Percentiles rank a stretch among this genome's conserved stretches.
phyloP scores from a whole-genome alignment of 1,139 yeast genomes.

The Candida smagusa region DNA sequence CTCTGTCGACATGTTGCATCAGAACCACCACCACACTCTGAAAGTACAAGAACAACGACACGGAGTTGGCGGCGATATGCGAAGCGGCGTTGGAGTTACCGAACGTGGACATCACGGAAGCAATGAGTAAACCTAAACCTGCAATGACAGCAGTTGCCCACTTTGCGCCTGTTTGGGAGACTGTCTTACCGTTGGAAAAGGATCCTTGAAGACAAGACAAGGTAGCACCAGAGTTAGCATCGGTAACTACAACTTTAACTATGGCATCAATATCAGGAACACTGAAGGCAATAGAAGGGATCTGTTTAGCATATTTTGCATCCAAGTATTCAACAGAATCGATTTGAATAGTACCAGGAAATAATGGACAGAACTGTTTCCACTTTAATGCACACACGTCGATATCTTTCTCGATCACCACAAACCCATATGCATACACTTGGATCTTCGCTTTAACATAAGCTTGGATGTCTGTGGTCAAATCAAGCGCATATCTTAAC shows the following conservation, averaged over 20 bases:
- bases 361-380: conserved; percentile 79
- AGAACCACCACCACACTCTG: conserved; percentile 72
- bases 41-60: conserved; percentile 70
- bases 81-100: conserved; percentile 81
- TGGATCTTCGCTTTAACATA: conserved; percentile 57
- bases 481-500: conserved; percentile 56
- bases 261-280: conserved; percentile 82
- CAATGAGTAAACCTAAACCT: conserved; percentile 68
- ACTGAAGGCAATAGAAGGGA: conserved; percentile 69
- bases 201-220: conserved; percentile 69
- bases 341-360: conserved; percentile 66
- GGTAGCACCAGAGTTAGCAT: conserved; percentile 33
- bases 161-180: conserved; percentile 70
- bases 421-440: conserved; percentile 75
- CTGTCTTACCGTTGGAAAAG: conserved; percentile 72
- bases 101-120: conserved; percentile 66
- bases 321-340: conserved; percentile 62
- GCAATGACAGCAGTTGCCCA: conserved; percentile 85
- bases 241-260: conserved; percentile 49
- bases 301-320: conserved; percentile 38
- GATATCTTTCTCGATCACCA: conserved; percentile 49
- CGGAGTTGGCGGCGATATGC: conserved; percentile 71
- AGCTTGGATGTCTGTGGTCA: conserved; percentile 58
- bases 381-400: conserved; percentile 61
- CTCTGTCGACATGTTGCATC: conserved; percentile 69